A percentile compares a stretch with the other conserved stretches of the same genome.
Conservation (phyloP, 2,329 filamentous ascomycete species). For the Zymoseptoria passerinii region DNA sequence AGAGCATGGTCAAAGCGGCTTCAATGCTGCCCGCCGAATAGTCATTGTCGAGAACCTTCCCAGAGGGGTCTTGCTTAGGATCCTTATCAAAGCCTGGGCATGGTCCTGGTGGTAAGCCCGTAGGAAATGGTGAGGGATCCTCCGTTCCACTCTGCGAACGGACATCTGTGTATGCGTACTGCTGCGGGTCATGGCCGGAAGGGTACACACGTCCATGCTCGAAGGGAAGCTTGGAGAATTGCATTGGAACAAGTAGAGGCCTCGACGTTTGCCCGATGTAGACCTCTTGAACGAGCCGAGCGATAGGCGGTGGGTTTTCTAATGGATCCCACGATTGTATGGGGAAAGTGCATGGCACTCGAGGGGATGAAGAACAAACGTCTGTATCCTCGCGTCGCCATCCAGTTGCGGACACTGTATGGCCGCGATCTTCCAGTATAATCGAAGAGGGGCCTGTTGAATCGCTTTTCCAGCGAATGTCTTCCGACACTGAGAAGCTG, state of each 20-base stretch:
- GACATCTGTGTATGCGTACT: not conserved
- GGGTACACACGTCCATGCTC: not conserved
- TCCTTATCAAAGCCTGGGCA: not conserved
- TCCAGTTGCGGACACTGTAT: not conserved
- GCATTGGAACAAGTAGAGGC: not conserved
- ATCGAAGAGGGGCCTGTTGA: not conserved
- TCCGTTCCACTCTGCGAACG: not conserved
- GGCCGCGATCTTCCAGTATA: not conserved
- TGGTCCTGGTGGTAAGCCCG: not conserved
- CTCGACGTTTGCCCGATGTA: not conserved
- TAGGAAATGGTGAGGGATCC: not conserved
- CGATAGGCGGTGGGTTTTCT: not conserved
- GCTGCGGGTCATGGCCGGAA: not conserved
- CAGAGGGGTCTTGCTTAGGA: not conserved
- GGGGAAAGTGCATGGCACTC: not conserved
- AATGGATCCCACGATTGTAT: not conserved
- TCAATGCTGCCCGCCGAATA: not conserved
- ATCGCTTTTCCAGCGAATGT: not conserved
- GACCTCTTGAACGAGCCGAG: not conserved
- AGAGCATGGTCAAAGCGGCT: not conserved
- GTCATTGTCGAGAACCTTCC: not conserved
- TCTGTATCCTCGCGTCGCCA: not conserved
- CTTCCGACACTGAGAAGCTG: not conserved
- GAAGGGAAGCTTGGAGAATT: not conserved
- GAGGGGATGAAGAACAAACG: not conserved